Percentiles rank a stretch among this genome's conserved stretches.
phyloP scores from a whole-genome alignment of 495 filamentous ascomycete species.

The Penicillium daleae region DNA sequence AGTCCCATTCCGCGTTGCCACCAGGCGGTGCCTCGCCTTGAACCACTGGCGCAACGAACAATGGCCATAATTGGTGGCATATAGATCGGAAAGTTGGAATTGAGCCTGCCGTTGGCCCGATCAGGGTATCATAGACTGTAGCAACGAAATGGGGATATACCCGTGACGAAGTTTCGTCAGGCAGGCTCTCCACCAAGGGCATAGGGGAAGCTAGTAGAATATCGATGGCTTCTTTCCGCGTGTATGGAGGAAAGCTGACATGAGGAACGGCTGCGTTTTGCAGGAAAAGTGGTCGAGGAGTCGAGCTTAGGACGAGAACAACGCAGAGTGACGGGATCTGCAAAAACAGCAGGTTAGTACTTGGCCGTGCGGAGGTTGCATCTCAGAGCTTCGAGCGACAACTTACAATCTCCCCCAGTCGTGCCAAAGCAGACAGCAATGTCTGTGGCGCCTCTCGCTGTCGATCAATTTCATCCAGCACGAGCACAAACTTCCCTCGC shows the following conservation, averaged over 20 bases:
- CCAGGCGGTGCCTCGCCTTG: conserved; percentile 42
- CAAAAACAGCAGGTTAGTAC: conserved; percentile 19
- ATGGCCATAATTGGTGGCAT: conserved; percentile 74
- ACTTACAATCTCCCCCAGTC: conserved; percentile 76
- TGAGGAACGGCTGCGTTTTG: conserved; percentile 74
- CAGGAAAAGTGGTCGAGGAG: conserved; percentile 71
- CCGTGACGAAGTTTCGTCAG: conserved; percentile 32
- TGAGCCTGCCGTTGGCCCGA: conserved; percentile 50
- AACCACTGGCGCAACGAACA: conserved; percentile 62
- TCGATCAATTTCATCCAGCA: conserved; percentile 89
- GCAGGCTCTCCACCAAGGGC: conserved; percentile 35
- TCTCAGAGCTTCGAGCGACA: background rate
- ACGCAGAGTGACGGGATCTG: conserved; percentile 82
- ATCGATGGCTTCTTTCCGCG: conserved; percentile 71
- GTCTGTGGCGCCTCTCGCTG: conserved; percentile 82
- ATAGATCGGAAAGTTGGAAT: conserved; percentile 46
- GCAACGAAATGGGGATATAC: conserved; percentile 50
- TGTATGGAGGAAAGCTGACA: conserved; percentile 85
- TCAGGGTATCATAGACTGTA: conserved; percentile 45
- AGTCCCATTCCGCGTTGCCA: conserved; percentile 67
- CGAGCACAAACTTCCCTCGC: conserved; percentile 69
- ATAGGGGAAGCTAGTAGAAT: conserved; percentile 64
- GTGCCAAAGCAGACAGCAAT: conserved; percentile 77
- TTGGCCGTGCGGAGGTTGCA: background rate
- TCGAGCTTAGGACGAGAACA: conserved; percentile 72